phyloP scores from a whole-genome alignment of 2,329 filamentous ascomycete genomes.

The Helminthosporium solani region DNA sequence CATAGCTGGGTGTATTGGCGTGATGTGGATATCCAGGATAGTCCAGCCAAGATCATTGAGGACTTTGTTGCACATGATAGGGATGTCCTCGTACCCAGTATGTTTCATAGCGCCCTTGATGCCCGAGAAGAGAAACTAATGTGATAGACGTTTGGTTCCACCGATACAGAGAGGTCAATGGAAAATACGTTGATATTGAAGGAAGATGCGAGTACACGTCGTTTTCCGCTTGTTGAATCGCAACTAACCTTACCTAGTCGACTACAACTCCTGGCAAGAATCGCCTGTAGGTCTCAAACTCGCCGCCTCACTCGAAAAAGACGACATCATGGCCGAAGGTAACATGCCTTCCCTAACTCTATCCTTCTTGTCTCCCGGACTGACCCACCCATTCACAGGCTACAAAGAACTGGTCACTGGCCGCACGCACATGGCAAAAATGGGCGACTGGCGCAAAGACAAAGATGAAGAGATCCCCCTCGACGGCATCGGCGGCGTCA shows the following conservation, averaged over 20 bases:
- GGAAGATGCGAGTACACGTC: slow-evolving; percentile 78
- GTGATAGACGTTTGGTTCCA: slow-evolving; percentile 91
- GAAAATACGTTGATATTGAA: slow-evolving; percentile 71
- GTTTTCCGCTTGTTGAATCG: neutral
- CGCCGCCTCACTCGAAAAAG: slow-evolving; percentile 69
- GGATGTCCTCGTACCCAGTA: slow-evolving; percentile 94
- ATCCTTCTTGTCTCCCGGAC: neutral
- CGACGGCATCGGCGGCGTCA: slow-evolving; percentile 95
- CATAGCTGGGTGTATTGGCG: slow-evolving; percentile 99
- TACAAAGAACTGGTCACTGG: slow-evolving; percentile 96
- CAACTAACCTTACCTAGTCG: slow-evolving; percentile 58
- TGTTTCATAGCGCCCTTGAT: slow-evolving; percentile 40
- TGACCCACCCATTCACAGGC: slow-evolving; percentile 52
- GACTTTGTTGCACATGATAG: slow-evolving; percentile 93
- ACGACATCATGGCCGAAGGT: slow-evolving; percentile 88
- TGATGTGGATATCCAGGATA: slow-evolving; percentile 94
- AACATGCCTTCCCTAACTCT: slow-evolving; percentile 15
- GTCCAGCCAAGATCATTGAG: slow-evolving; percentile 81
- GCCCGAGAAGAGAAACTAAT: slow-evolving; percentile 12
- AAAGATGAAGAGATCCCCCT: slow-evolving; percentile 90
- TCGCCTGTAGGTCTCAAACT: slow-evolving; percentile 80
- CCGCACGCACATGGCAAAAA: slow-evolving; percentile 81
- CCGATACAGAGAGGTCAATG: slow-evolving; percentile 71
- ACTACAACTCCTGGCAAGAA: slow-evolving; percentile 99
- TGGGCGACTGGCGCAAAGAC: slow-evolving; percentile 90